Conservation (phyloP, 805 yeast species). For the Saccharomycopsis fodiens region DNA sequence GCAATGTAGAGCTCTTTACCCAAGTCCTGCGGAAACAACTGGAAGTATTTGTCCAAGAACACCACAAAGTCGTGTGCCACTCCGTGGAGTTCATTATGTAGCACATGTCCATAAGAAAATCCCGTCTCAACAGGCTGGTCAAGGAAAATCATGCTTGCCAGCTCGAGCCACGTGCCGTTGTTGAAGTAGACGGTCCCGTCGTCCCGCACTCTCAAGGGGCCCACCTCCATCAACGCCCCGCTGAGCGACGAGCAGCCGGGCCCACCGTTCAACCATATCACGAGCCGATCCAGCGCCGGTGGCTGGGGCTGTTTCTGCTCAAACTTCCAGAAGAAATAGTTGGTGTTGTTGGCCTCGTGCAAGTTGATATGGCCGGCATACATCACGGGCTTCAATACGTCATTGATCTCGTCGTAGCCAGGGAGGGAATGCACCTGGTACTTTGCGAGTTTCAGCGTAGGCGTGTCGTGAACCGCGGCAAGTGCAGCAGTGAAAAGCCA, state of each 20-base stretch:
- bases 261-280: constrained; percentile 83
- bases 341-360: constrained; percentile 43
- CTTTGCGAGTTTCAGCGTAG: constrained; percentile 5
- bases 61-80: constrained; percentile 37
- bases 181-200: constrained; percentile 37
- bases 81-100: constrained; percentile 20
- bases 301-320: constrained; percentile 22
- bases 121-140: constrained; percentile 85
- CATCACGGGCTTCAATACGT: constrained; percentile 30
- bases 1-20: constrained; percentile 55
- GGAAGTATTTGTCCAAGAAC: constrained; percentile 50
- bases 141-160: constrained; percentile 57
- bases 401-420: constrained; percentile 10
- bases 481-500: no score
- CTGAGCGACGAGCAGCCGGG: constrained; percentile 88
- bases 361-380: constrained; percentile 61
- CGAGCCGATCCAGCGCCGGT: constrained; percentile 31
- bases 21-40: constrained; percentile 52
- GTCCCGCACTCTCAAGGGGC: constrained; percentile 53
- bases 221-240: constrained; percentile 75
- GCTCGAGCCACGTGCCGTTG: constrained; percentile 62
- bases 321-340: constrained; percentile 75
- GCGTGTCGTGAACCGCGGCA: constrained; percentile 15
- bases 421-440: constrained; percentile 16
- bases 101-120: constrained; percentile 43